phyloP scores from a whole-genome alignment of 257 asterid species.

The Nicotiana paniculata region DNA sequence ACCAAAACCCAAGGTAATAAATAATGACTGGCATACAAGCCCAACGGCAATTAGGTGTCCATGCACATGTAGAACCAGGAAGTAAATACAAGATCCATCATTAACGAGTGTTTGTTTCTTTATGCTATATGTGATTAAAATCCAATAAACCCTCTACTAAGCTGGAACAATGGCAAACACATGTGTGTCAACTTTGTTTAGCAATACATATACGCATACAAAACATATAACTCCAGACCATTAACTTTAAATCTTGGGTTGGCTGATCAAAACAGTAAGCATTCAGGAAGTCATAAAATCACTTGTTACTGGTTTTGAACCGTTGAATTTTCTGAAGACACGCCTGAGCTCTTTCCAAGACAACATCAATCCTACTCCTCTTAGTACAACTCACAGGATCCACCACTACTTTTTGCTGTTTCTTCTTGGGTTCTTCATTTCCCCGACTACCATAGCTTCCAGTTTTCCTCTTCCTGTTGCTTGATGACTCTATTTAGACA shows the following conservation, averaged over 20 bases:
- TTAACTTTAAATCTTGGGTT: too few species aligned
- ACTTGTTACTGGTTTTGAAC: conserved; percentile 33
- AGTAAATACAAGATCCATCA: too few species aligned
- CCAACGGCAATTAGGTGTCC: too few species aligned
- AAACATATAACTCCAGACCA: too few species aligned
- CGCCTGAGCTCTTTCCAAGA: conserved; percentile 42
- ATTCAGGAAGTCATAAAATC: neutral
- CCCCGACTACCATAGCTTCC: neutral
- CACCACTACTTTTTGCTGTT: neutral
- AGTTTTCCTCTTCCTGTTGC: conserved; percentile 34
- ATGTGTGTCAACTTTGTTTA: too few species aligned
- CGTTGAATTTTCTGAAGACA: conserved; percentile 51
- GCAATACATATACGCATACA: too few species aligned
- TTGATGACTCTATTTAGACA: conserved; percentile 41
- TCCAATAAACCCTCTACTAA: too few species aligned
- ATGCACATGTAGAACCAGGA: too few species aligned
- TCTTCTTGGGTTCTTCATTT: conserved; percentile 6
- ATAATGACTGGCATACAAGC: neutral
- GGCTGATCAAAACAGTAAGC: too few species aligned
- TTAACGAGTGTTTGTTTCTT: too few species aligned
- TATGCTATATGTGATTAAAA: too few species aligned
- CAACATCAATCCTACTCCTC: conserved; percentile 42
- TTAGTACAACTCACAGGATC: conserved; percentile 7
- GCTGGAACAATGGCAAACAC: too few species aligned
- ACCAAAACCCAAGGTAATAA: neutral